A percentile compares a stretch with the other conserved stretches of the same genome.
These are phyloP conservation scores for Saccharomycopsis capsularis DNA, from an alignment of 805 yeast genomes.

Conservation along the genomic window DNA sequence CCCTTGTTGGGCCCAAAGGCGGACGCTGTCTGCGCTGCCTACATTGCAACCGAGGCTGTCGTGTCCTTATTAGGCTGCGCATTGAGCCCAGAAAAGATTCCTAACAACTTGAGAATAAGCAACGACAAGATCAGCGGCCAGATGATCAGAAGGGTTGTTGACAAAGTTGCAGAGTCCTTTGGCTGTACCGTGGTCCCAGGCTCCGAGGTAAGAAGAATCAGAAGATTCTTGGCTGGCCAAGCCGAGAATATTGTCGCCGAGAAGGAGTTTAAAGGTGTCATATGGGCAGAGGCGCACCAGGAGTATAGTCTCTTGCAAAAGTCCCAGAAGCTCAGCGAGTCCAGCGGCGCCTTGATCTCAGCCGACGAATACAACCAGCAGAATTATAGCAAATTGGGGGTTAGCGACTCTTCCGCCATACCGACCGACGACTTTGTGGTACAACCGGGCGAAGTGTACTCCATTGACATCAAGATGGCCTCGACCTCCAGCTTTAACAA, in stretches of 20 bases:
- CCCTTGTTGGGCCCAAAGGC: constrained; percentile 83
- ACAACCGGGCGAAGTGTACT: constrained; percentile 77
- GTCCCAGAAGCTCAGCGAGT: constrained; percentile 28
- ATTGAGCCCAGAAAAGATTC: constrained; percentile 68
- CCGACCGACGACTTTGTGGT: constrained; percentile 74
- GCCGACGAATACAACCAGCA: neutral
- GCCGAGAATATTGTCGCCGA: constrained; percentile 89
- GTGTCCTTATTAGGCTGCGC: constrained; percentile 66
- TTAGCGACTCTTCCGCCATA: constrained; percentile 47
- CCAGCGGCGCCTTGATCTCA: neutral
- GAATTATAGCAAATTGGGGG: constrained; percentile 23
- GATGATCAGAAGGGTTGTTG: constrained; percentile 67
- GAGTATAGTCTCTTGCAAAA: constrained; percentile 49
- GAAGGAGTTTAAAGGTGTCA: constrained; percentile 86
- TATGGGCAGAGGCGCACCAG: constrained; percentile 78
- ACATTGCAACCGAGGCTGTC: constrained; percentile 85
- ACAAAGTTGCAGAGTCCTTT: constrained; percentile 77
- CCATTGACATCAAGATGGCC: constrained; percentile 76
- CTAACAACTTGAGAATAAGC: constrained; percentile 38
- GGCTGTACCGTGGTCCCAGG: constrained; percentile 88
- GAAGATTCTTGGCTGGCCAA: constrained; percentile 95
- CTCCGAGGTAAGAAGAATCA: constrained; percentile 81
- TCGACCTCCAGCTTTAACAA: constrained; percentile 48
- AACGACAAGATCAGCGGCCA: constrained; percentile 52
- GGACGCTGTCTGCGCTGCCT: constrained; percentile 84